These are phyloP conservation scores for Nepenthes gracilis DNA, from an alignment of 148 eudicot genomes.

Conservation along the genomic window DNA sequence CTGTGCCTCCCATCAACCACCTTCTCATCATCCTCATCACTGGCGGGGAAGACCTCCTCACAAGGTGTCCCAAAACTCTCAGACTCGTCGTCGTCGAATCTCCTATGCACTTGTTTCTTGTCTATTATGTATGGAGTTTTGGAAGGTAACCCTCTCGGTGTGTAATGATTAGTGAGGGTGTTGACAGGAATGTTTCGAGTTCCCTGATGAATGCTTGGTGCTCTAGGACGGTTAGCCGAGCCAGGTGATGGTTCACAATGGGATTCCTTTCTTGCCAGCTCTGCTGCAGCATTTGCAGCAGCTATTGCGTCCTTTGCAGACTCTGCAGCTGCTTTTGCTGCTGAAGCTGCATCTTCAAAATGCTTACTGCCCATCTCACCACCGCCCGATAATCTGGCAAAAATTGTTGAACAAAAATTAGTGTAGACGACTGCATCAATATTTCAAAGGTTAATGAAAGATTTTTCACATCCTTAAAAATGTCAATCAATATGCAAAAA, in stretches of 20 bases:
- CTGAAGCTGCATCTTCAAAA: slow-evolving; percentile 59
- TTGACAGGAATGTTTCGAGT: neutral
- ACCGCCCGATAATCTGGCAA: slow-evolving; percentile 24
- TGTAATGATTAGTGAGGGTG: neutral
- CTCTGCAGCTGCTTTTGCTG: slow-evolving; percentile 87
- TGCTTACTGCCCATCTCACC: slow-evolving; percentile 18
- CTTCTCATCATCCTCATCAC: slow-evolving; percentile 13
- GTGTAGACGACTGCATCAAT: neutral
- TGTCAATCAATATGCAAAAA: too few relatives aligned
- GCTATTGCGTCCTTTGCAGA: slow-evolving; percentile 69
- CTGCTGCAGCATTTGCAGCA: slow-evolving; percentile 87
- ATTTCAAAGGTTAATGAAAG: neutral
- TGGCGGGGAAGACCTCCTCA: neutral
- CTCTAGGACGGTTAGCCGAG: neutral
- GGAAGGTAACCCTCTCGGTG: slow-evolving; percentile 2
- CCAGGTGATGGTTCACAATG: neutral
- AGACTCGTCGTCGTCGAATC: neutral
- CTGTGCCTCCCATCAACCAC: slow-evolving; percentile 38
- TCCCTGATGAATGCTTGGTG: neutral
- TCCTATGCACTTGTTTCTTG: slow-evolving; percentile 2
- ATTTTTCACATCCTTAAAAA: neutral
- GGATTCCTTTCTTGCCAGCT: slow-evolving; percentile 34
- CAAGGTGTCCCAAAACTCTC: neutral
- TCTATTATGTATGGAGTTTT: slow-evolving; percentile 3
- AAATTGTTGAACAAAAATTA: neutral